These are phyloP conservation scores for Phlebiopsis gigantea DNA, from an alignment of 768 basidiomycete species.

Conservation along the genomic window DNA sequence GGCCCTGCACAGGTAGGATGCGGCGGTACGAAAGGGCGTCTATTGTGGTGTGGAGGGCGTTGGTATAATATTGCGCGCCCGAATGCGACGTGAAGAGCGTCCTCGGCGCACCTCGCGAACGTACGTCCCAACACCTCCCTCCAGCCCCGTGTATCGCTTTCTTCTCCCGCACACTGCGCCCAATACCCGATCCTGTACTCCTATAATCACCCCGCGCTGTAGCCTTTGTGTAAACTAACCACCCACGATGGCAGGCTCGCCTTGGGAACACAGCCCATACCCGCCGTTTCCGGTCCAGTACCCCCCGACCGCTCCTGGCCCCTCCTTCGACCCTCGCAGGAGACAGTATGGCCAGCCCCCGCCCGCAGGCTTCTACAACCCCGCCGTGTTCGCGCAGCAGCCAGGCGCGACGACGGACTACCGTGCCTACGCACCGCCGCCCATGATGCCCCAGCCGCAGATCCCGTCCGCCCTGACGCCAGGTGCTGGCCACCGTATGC, in stretches of 20 bases:
- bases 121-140: background rate
- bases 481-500: background rate
- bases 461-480: slow-evolving; percentile 10
- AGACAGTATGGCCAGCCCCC: background rate
- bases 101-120: too few relatives aligned
- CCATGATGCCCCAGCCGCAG: background rate
- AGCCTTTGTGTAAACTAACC: background rate
- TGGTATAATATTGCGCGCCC: background rate
- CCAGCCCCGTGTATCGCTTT: background rate
- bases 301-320: background rate
- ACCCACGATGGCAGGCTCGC: slow-evolving; percentile 3
- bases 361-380: slow-evolving; percentile 12
- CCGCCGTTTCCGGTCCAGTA: slow-evolving; percentile 7
- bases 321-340: background rate
- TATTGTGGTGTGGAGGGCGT: background rate
- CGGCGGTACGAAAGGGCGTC: background rate
- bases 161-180: background rate
- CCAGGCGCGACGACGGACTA: background rate
- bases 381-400: slow-evolving; percentile 1
- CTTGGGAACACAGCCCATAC: slow-evolving; percentile 10
- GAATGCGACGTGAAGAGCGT: too few relatives aligned
- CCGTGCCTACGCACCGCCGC: background rate
- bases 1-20: background rate
- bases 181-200: slow-evolving; percentile 4
- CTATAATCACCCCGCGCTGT: background rate